These are phyloP conservation scores for Myotisia sp. DNA, from an alignment of 2,329 filamentous ascomycete species.

Conservation along the genomic window DNA sequence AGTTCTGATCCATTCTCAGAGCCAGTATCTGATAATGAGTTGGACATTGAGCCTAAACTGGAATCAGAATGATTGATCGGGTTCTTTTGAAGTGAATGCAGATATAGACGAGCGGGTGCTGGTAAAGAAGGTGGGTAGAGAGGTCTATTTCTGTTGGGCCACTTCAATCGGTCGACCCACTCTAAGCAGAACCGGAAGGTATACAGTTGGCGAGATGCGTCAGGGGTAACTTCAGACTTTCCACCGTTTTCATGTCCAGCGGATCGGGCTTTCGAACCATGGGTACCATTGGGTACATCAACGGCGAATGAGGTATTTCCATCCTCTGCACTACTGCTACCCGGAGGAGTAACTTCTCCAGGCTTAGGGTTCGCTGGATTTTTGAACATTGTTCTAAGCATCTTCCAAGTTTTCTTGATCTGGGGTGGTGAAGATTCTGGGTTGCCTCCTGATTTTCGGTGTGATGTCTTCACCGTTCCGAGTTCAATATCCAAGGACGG, in stretches of 20 bases:
- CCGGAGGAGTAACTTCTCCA: slow-evolving; percentile 28
- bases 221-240: background rate
- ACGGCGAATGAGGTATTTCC: slow-evolving; percentile 7
- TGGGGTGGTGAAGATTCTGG: slow-evolving; percentile 15
- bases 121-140: slow-evolving; percentile 45
- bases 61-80: slow-evolving; percentile 8
- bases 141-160: slow-evolving; percentile 37
- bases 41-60: slow-evolving; percentile 11
- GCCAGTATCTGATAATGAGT: slow-evolving; percentile 11
- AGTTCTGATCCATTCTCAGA: slow-evolving; percentile 12
- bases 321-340: slow-evolving; percentile 16
- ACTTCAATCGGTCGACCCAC: slow-evolving; percentile 42
- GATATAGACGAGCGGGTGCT: slow-evolving; percentile 38
- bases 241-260: background rate
- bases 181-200: slow-evolving; percentile 58
- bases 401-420: slow-evolving; percentile 36
- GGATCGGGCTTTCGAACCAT: slow-evolving; percentile 19
- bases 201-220: slow-evolving; percentile 36
- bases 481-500: slow-evolving; percentile 21
- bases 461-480: slow-evolving; percentile 21
- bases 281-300: slow-evolving; percentile 12
- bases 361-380: slow-evolving; percentile 31
- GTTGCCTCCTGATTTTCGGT: slow-evolving; percentile 7
- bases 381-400: slow-evolving; percentile 38
- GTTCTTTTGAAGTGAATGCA: slow-evolving; percentile 27